phyloP scores from a whole-genome alignment of 345 rosid species.

The Tarenaya hassleriana region DNA sequence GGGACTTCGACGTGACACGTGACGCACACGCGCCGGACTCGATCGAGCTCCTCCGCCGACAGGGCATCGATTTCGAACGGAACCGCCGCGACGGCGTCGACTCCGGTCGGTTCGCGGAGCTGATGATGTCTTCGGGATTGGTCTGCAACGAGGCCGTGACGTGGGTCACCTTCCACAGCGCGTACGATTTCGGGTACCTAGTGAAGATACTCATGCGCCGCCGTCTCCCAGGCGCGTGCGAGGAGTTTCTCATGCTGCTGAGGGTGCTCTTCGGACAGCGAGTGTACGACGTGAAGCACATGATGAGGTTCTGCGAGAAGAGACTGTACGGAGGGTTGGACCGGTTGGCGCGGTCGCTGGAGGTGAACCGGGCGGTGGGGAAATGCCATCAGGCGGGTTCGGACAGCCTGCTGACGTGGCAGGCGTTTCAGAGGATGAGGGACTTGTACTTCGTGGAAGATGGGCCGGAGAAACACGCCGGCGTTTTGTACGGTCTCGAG shows the following conservation, averaged over 20 bases:
- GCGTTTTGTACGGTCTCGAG: conserved; percentile 70
- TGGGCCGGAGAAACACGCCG: conserved; percentile 65
- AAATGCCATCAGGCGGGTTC: conserved; percentile 94
- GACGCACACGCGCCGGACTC: conserved; percentile 81
- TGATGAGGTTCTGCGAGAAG: conserved; percentile 58
- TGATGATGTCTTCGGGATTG: conserved; percentile 82
- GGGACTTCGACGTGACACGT: conserved; percentile 56
- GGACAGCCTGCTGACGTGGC: conserved; percentile 82
- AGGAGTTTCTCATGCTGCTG: conserved; percentile 40
- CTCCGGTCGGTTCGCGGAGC: conserved; percentile 59
- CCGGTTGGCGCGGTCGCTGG: conserved; percentile 50
- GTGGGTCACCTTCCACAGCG: conserved; percentile 95
- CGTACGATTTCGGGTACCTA: conserved; percentile 86
- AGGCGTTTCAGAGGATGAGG: conserved; percentile 66
- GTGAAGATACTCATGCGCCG: conserved; percentile 73
- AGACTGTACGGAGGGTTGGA: conserved; percentile 65
- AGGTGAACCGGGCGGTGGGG: conserved; percentile 61
- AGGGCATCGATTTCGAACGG: conserved; percentile 70
- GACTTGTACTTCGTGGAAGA: conserved; percentile 53
- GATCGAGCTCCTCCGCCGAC: conserved; percentile 62
- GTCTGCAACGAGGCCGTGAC: conserved; percentile 66
- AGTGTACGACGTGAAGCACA: conserved; percentile 74
- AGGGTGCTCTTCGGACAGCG: conserved; percentile 51
- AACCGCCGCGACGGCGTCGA: conserved; percentile 50
- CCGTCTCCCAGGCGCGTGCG: conserved; percentile 38